Base-by-base conservation (phyloP, 139 green algal species). In the Desmodesmus armatus region DNA sequence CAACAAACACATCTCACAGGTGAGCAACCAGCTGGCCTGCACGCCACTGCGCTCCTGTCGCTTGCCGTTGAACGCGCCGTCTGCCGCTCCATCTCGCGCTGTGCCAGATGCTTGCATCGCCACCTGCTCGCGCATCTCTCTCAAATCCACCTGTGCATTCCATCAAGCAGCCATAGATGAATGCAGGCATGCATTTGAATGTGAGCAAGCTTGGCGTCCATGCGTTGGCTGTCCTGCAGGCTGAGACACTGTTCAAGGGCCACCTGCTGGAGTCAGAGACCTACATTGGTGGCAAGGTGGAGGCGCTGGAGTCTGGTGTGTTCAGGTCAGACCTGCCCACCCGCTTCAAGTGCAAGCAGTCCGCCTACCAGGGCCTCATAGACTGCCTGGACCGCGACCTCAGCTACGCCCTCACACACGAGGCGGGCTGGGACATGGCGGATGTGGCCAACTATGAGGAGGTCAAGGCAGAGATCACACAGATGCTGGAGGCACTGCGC, bases 261-360 rank as follows among this genome's bases (percentile, higher is more conserved):
- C 94, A 97, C 87, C 94, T 98, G 87, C 91, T 99, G 73, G 94
- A 99, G 77, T 94, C 69, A 31, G 97, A 99, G 91, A 99, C 97
- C n/a, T 99, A 99, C 93, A 99, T 99, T 69, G 96, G 97, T 0
- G 97, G 96, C 75, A 98, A 99, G 87, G 96, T 97, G 55, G 95
- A 96, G 88, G 95, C 93, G 39, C 85, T 97, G 25, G 91, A 98
- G 89, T 89, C 80, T 43, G 96, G 97, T 7, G 94, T 99, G 39
- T 99, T 98, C 90, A 91, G 97, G 58, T 88, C 95, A n/a, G 97
- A 99, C 91, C 91, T 99, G 73, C 96, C 96, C 72, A 93, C 91
- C 35, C 75, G 88, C 27, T 99, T 99, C 92, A 93, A 93, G 41
- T 90, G 92, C 84, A 91, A 93, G 49, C 84, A 94, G 0, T 88